Evolutionary conservation across 352 stramenopile genomes (phyloP), one percentile per base, ranked within the genome.

Genomic region (Phytopythium aichiense): DNA sequence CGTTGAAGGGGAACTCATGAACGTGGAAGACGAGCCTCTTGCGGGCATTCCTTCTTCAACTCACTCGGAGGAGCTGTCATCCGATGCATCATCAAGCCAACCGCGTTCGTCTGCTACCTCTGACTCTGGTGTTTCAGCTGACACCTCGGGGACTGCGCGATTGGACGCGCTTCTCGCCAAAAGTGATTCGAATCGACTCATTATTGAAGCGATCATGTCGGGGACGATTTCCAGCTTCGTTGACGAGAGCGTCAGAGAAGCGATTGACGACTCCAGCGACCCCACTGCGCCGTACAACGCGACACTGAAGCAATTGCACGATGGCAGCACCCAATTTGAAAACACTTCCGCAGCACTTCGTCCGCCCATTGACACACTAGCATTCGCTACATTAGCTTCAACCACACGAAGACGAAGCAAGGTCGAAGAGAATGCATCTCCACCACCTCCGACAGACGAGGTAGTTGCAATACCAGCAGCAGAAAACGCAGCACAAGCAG

Each of bases 171-270:
- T 51, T 11, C 52, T 76, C n/a, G 4, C 57, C 0, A 76, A 72
- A 18, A 71, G 58, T 23, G 56, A 64, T 35, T 76, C 68, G 0
- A 64, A 76, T 56, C 59, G 48, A 23, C 57, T 64, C 31, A 73
- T 76, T 35, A 38, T 76, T 7, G 46, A 22, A 20, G 65, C 62
- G 7, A 65, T 76, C 38, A 70, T 76, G 68, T 53, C 31, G 28
- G 61, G 40, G 7, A 66, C 56, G 2, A 72, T 76, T 35, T 43
- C 54, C 15, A 66, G 9, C 11, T 72, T 58, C 31, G 28, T 74
- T 7, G 46, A 72, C 9, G 16, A 22, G 0, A 37, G 43, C 12
- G 68, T 74, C 46, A 50, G 3, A 5, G 42, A 18, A 16, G 61
- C 56, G 9, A 74, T 74, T 13, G 18, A 66, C 6, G 68, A 72